Base-by-base conservation (phyloP, 2,329 filamentous ascomycete genomes). In the Laburnicola sp. region DNA sequence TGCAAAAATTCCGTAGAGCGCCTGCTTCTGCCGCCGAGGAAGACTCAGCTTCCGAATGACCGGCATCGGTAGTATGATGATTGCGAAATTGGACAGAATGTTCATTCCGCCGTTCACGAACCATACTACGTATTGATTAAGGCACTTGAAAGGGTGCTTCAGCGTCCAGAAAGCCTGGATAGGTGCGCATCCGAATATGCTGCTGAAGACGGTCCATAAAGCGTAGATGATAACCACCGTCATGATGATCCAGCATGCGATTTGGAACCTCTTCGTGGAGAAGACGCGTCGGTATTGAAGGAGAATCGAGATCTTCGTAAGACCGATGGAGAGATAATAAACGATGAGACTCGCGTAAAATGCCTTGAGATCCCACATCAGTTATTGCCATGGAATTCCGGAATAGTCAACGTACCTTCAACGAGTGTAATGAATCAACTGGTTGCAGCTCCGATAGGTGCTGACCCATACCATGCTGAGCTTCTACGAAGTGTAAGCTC, bases 1-100 rank as follows among this genome's bases (percentile, higher is more conserved):
- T 5, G 68, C 66, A 42, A 76, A 76, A 26, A 76, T 68, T 4
- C 60, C 63, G 5, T 64, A 61, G 3, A 76, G 56, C 6, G 69
- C 68, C 32, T 66, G 51, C 53, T 74, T 75, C 50, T 75, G 70
- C 23, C 61, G 56, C 11, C 52, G 55, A 7, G 68, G 64, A 22
- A 76, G 59, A 16, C 68, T 70, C 40, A 76, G 51, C 8, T 61
- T 63, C 39, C 57, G 48, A 26, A 73, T 65, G 1, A 71, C 64
- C 1, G 68, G 69, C 50, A 73, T 71, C 1, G 70, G 70, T 0
- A 72, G 58, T 2, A 71, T 38, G 10, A 72, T 70, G 42, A 71
- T 64, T 7, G 59, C 56, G 23, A 73, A 65, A 36, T 73, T 70
- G 6, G 65, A 68, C 6, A 54, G 8, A 28, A 73, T 72, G 37